phyloP scores from a whole-genome alignment of 176 grass and related monocot genomes.

The Phoenix dactylifera region DNA sequence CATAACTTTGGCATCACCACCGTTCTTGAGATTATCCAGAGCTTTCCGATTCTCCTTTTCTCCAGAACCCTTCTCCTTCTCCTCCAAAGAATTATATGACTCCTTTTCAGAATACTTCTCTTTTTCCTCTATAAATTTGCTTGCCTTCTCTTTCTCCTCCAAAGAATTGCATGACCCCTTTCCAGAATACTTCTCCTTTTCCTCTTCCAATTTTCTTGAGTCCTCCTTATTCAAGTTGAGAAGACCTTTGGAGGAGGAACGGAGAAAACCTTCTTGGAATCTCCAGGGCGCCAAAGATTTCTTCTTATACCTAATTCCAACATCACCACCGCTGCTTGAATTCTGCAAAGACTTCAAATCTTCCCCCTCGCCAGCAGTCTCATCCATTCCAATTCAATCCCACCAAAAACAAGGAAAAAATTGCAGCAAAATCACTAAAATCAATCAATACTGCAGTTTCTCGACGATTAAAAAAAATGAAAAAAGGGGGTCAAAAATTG shows the following conservation, averaged over 20 bases:
- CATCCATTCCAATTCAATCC: neutral
- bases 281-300: slow-evolving; percentile 7
- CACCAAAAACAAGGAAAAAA: too few relatives aligned
- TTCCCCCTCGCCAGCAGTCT: neutral
- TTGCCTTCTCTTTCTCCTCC: too few relatives aligned
- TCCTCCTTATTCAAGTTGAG: neutral
- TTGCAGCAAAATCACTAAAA: neutral
- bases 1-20: slow-evolving; percentile 2
- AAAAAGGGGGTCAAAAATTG: too few relatives aligned
- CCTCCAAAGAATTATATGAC: too few relatives aligned
- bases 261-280: neutral
- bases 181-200: too few relatives aligned
- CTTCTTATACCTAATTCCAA: neutral
- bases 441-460: neutral
- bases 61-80: neutral
- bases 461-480: neutral
- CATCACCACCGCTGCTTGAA: neutral
- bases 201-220: too few relatives aligned
- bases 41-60: slow-evolving; percentile 4
- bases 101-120: too few relatives aligned
- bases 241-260: neutral
- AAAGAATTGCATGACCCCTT: too few relatives aligned
- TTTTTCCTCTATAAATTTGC: too few relatives aligned
- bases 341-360: too few relatives aligned
- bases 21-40: slow-evolving; percentile 3